phyloP scores from a whole-genome alignment of 805 yeast species.

The Candida succiphila region DNA sequence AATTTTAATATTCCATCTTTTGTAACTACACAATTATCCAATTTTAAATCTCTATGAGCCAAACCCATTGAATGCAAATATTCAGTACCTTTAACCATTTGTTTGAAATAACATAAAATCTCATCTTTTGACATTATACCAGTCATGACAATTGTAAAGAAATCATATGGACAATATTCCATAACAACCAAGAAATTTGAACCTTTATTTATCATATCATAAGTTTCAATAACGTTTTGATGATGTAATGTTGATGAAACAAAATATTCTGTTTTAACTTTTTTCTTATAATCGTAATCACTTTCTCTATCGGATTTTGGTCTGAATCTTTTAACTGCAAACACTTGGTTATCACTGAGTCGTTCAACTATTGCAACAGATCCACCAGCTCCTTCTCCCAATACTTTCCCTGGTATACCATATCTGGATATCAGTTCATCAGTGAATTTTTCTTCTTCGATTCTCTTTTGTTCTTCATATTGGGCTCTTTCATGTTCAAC shows the following conservation, averaged over 20 bases:
- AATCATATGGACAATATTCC: conserved; percentile 91
- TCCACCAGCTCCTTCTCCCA: conserved; percentile 95
- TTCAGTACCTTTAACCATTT: conserved; percentile 63
- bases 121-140: conserved; percentile 67
- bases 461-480: not conserved
- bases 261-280: conserved; percentile 74
- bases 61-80: conserved; percentile 76
- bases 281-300: conserved; percentile 60
- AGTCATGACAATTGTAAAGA: conserved; percentile 87
- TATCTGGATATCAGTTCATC: conserved; percentile 46
- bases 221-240: conserved; percentile 69
- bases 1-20: conserved; percentile 68
- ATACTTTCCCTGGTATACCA: conserved; percentile 61
- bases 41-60: conserved; percentile 87
- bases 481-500: not conserved
- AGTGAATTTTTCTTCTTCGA: conserved; percentile 9
- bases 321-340: conserved; percentile 84
- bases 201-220: conserved; percentile 68
- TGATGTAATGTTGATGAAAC: conserved; percentile 74
- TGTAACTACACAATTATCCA: conserved; percentile 87
- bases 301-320: conserved; percentile 52
- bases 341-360: conserved; percentile 47
- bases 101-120: conserved; percentile 73
- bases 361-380: conserved; percentile 74
- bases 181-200: conserved; percentile 63